Evolutionary conservation across 2,329 filamentous ascomycete species (phyloP).

Genomic region (Penicillium sp.): DNA sequence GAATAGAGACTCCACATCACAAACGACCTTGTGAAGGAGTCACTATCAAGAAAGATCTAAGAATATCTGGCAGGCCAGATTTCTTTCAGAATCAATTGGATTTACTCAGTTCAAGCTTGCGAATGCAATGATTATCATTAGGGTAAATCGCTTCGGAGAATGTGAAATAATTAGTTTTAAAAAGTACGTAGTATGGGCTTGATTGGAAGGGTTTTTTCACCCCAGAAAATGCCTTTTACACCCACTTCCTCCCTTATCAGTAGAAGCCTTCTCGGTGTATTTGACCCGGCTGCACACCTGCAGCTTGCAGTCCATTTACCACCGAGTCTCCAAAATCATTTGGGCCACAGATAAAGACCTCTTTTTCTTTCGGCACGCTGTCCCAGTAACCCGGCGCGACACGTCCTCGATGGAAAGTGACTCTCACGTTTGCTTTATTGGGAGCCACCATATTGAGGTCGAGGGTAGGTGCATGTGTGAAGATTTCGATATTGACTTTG

Average conservation of each 20-base stretch:
- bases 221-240: no score
- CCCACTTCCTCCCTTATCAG: neutral
- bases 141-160: no score
- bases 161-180: no score
- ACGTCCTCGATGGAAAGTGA: constrained; percentile 8
- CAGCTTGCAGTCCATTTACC: constrained; percentile 17
- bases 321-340: constrained; percentile 23
- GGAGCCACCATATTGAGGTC: neutral
- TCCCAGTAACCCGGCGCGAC: constrained; percentile 11
- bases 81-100: no score
- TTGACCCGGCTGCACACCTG: constrained; percentile 4
- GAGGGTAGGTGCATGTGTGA: neutral
- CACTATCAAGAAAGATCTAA: no score
- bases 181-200: no score
- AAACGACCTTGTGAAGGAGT: no score
- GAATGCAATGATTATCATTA: no score
- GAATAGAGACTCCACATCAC: no score
- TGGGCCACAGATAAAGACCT: constrained; percentile 26
- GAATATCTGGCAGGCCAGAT: no score
- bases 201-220: no score
- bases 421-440: neutral
- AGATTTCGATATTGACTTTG: constrained; percentile 8
- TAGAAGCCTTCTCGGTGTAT: constrained; percentile 18
- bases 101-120: no score
- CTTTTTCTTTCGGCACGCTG: constrained; percentile 2